Percentiles rank a stretch among this genome's conserved stretches.
Evolutionary conservation across 2,329 filamentous ascomycete species (phyloP).

Genomic region (Stagonosporopsis tanaceti): DNA sequence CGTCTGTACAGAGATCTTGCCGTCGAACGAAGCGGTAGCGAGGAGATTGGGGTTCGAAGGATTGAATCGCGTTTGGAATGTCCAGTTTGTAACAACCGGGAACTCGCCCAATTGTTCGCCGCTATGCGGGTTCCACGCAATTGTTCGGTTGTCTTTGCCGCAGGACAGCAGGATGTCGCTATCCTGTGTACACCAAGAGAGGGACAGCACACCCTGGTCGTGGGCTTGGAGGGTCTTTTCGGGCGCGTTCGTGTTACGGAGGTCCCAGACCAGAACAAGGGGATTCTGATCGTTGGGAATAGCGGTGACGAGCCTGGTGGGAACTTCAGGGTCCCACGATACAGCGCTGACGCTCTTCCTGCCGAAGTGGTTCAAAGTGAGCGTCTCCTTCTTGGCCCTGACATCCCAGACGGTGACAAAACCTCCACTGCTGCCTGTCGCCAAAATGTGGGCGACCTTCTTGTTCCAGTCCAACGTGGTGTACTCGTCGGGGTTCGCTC

Average conservation of each 20-base stretch:
- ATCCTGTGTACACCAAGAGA: constrained; percentile 96
- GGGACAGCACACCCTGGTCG: constrained; percentile 88
- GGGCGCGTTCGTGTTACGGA: constrained; percentile 94
- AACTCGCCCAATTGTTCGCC: constrained; percentile 90
- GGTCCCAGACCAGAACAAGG: constrained; percentile 90
- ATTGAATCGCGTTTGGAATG: constrained; percentile 93
- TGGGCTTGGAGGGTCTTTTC: constrained; percentile 90
- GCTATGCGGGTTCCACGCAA: constrained; percentile 95
- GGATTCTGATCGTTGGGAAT: constrained; percentile 89
- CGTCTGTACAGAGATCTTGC: constrained; percentile 92
- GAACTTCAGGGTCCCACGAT: constrained; percentile 93
- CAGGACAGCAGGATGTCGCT: constrained; percentile 87
- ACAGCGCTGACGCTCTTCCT: constrained; percentile 94
- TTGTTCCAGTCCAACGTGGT: constrained; percentile 99
- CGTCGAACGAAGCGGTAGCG: constrained; percentile 95
- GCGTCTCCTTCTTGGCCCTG: constrained; percentile 95
- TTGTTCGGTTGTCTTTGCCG: constrained; percentile 94
- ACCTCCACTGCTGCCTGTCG: constrained; percentile 89
- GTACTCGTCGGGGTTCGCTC: constrained; percentile 90
- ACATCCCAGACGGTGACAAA: constrained; percentile 99
- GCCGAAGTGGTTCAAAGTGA: constrained; percentile 88
- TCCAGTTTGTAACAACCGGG: constrained; percentile 99
- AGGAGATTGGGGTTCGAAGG: constrained; percentile 91
- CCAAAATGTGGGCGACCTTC: constrained; percentile 94
- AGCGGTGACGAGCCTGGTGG: constrained; percentile 92